These are phyloP conservation scores for Rhizopus delemar DNA, from an alignment of 371 early-diverging fungal genomes.

Conservation along the genomic window DNA sequence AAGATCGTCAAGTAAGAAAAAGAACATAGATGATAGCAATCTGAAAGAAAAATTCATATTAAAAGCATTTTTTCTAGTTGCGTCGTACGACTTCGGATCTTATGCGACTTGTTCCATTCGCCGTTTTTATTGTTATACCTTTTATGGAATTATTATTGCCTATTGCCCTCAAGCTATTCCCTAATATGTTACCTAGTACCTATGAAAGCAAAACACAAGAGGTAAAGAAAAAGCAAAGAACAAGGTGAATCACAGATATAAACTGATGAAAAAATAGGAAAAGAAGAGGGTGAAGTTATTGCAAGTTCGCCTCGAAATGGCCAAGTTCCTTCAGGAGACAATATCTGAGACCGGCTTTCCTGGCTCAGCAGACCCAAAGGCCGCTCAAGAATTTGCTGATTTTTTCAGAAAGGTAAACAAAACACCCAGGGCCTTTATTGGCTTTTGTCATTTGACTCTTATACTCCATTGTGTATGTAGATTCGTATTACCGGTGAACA, in stretches of 20 bases:
- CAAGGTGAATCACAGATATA: neutral
- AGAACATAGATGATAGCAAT: neutral
- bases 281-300: slow-evolving; percentile 78
- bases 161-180: slow-evolving; percentile 88
- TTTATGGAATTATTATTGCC: slow-evolving; percentile 92
- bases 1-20: slow-evolving; percentile 74
- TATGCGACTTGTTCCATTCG: slow-evolving; percentile 86
- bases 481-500: slow-evolving; percentile 77
- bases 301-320: slow-evolving; percentile 87
- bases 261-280: slow-evolving; percentile 55
- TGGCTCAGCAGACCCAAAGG: slow-evolving; percentile 51
- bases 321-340: slow-evolving; percentile 89
- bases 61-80: slow-evolving; percentile 1
- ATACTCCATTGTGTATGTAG: neutral
- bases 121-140: slow-evolving; percentile 90
- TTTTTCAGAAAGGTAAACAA: slow-evolving; percentile 70
- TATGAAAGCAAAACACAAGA: slow-evolving; percentile 84
- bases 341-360: slow-evolving; percentile 72
- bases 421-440: neutral
- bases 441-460: slow-evolving; percentile 9
- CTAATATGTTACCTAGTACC: slow-evolving; percentile 93
- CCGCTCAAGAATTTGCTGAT: slow-evolving; percentile 75
- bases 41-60: slow-evolving; percentile 5
- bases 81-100: slow-evolving; percentile 60
- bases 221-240: slow-evolving; percentile 28